Percentiles rank a stretch among this genome's conserved stretches.
Evolutionary conservation across 1,139 yeast species (phyloP).

Genomic region (Protomyces macrosporus): DNA sequence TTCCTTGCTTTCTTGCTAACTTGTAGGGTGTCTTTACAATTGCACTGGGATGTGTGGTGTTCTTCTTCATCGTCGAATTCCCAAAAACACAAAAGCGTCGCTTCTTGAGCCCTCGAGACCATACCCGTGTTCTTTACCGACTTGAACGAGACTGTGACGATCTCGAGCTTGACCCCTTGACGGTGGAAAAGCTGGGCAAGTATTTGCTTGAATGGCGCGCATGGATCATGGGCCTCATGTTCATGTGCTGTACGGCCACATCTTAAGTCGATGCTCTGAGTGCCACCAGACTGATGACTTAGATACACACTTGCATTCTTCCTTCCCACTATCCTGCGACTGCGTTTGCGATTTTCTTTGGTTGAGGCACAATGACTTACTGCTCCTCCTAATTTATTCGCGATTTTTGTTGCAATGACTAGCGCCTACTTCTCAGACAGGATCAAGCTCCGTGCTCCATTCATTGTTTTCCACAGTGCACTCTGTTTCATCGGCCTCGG

Average conservation of each 20-base stretch:
- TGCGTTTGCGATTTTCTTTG: slow-evolving; percentile 34
- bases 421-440: background rate
- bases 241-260: slow-evolving; percentile 5
- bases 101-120: background rate
- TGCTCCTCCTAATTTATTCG: slow-evolving; percentile 34
- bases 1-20: no score
- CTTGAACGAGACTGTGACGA: background rate
- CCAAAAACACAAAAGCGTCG: slow-evolving; percentile 1
- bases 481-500: background rate
- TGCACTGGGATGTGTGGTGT: slow-evolving; percentile 53
- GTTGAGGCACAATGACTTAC: slow-evolving; percentile 32
- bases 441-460: background rate
- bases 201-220: background rate
- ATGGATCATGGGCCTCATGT: background rate
- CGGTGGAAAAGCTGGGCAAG: background rate
- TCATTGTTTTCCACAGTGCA: background rate
- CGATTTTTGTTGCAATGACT: background rate
- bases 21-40: slow-evolving; percentile 54
- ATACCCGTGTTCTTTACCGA: background rate
- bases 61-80: slow-evolving; percentile 29
- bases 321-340: slow-evolving; percentile 35
- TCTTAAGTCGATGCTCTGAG: background rate
- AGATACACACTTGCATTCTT: slow-evolving; percentile 29
- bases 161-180: background rate
- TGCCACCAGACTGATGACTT: no score